phyloP scores from a whole-genome alignment of 2,329 filamentous ascomycete species.

The Pseudogymnoascus sp. region DNA sequence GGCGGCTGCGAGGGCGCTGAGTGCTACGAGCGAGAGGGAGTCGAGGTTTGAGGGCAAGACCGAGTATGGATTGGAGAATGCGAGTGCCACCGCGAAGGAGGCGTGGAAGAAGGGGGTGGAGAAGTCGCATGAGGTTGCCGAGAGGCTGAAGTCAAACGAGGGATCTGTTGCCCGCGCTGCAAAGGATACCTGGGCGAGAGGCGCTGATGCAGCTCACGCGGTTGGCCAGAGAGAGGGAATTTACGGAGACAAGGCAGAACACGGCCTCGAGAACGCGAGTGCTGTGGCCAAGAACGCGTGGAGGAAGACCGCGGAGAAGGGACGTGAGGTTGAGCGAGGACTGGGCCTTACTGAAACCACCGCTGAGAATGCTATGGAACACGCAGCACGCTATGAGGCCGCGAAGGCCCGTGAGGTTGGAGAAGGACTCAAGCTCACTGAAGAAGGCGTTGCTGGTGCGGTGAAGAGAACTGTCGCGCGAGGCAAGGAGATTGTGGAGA shows the following conservation, averaged over 20 bases:
- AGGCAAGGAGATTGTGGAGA: constrained; percentile 32
- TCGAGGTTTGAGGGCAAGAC: constrained; percentile 17
- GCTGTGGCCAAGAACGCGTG: constrained; percentile 15
- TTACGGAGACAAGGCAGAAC: neutral
- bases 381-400: neutral
- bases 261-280: constrained; percentile 17
- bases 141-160: neutral
- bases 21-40: constrained; percentile 20
- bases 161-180: neutral
- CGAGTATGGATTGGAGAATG: constrained; percentile 15
- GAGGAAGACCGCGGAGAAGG: neutral
- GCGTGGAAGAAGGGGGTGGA: neutral
- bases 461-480: constrained; percentile 34
- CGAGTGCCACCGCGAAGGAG: constrained; percentile 17
- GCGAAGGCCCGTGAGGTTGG: constrained; percentile 10
- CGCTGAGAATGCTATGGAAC: neutral
- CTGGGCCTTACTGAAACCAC: neutral
- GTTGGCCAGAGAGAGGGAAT: neutral
- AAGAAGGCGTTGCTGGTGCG: constrained; percentile 32
- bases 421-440: constrained; percentile 26
- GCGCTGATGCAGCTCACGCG: neutral
- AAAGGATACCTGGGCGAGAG: neutral
- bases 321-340: neutral
- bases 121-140: constrained; percentile 7
- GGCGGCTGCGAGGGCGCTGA: constrained; percentile 19